Evolutionary conservation across 495 filamentous ascomycete species (phyloP).

Genomic region (Hyaloscypha finlandica): DNA sequence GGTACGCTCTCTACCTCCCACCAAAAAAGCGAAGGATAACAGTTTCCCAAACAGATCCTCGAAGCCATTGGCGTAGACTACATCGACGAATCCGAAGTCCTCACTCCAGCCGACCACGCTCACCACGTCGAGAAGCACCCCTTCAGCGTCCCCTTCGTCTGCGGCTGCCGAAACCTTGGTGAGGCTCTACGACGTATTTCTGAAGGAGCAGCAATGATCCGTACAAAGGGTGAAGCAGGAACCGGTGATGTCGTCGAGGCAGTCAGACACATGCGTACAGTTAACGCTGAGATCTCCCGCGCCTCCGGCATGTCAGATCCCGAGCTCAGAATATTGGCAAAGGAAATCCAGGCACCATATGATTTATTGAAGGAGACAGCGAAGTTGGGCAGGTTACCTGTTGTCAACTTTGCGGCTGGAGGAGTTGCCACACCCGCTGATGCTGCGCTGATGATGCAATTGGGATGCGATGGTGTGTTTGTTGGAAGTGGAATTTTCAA

Average conservation of each 20-base stretch:
- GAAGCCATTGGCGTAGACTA: conserved; percentile 95
- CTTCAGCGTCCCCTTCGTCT: conserved; percentile 91
- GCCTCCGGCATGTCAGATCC: conserved; percentile 63
- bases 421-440: conserved; percentile 96
- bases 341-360: conserved; percentile 75
- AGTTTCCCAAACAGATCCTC: conserved; percentile 64
- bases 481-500: conserved; percentile 98
- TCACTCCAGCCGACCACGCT: conserved; percentile 88
- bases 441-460: conserved; percentile 98
- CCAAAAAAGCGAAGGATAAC: not conserved
- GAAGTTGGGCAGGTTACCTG: conserved; percentile 82
- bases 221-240: conserved; percentile 97
- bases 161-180: conserved; percentile 92
- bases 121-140: conserved; percentile 89
- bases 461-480: conserved; percentile 97
- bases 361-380: conserved; percentile 83
- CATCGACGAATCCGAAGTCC: conserved; percentile 96
- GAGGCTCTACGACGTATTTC: conserved; percentile 90
- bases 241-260: conserved; percentile 99
- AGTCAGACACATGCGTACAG: conserved; percentile 92
- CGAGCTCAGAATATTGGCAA: conserved; percentile 74
- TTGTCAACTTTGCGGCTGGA: conserved; percentile 98
- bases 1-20: conserved; percentile 40
- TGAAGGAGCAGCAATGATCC: conserved; percentile 98
- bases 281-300: conserved; percentile 78